Conservation (phyloP, 1,284 basidiomycete genomes). For the Naganishia liquefaciens region DNA sequence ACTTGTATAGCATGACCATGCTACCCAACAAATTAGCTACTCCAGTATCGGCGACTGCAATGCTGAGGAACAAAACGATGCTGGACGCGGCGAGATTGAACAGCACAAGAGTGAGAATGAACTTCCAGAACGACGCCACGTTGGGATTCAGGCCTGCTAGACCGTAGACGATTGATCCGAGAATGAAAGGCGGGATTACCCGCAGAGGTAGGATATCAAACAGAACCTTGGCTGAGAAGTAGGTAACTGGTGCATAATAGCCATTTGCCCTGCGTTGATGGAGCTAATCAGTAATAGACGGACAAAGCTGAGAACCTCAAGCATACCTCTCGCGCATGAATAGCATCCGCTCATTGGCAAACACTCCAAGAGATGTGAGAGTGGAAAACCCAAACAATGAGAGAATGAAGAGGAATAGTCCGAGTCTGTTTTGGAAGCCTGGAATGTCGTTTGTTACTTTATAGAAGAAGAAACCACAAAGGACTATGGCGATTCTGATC, state of each 20-base stretch:
- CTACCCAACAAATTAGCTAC: slow-evolving; percentile 92
- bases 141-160: slow-evolving; percentile 90
- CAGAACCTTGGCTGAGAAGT: slow-evolving; percentile 91
- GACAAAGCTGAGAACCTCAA: too few species aligned
- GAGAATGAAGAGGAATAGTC: slow-evolving; percentile 94
- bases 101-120: slow-evolving; percentile 87
- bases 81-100: slow-evolving; percentile 94
- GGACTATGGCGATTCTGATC: slow-evolving; percentile 27
- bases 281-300: slow-evolving; percentile 13
- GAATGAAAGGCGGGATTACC: slow-evolving; percentile 88
- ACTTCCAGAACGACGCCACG: slow-evolving; percentile 92
- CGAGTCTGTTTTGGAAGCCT: slow-evolving; percentile 79
- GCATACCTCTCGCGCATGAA: slow-evolving; percentile 90
- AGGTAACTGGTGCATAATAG: slow-evolving; percentile 93
- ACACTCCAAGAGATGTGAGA: slow-evolving; percentile 84
- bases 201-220: slow-evolving; percentile 94
- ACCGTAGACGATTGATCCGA: slow-evolving; percentile 90
- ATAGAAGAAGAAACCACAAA: slow-evolving; percentile 56
- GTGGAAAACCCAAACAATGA: slow-evolving; percentile 95
- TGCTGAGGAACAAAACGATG: slow-evolving; percentile 84
- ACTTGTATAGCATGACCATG: slow-evolving; percentile 97
- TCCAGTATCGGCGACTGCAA: slow-evolving; percentile 78
- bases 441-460: slow-evolving; percentile 76
- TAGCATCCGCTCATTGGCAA: slow-evolving; percentile 88
- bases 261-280: slow-evolving; percentile 76